These are phyloP conservation scores for Grosmannia serpens DNA, from an alignment of 2,329 filamentous ascomycete species.

Conservation along the genomic window DNA sequence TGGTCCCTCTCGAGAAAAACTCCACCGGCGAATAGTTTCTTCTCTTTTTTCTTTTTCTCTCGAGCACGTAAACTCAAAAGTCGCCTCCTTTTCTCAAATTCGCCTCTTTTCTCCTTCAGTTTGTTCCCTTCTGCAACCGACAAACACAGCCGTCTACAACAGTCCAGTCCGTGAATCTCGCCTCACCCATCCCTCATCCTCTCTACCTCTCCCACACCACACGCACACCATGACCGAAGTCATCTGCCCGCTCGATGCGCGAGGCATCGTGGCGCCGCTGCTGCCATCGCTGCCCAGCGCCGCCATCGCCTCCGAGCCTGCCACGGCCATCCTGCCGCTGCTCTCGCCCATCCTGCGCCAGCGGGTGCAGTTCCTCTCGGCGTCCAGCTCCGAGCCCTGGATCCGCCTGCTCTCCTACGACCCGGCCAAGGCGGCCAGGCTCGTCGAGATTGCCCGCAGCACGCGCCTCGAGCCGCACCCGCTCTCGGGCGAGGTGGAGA, in stretches of 20 bases:
- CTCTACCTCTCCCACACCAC: neutral
- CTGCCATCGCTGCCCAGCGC: constrained; percentile 49
- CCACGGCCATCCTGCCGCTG: constrained; percentile 43
- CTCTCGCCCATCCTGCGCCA: constrained; percentile 57
- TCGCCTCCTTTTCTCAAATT: too few relatives aligned
- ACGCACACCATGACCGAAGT: constrained; percentile 9
- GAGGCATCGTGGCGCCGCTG: constrained; percentile 41
- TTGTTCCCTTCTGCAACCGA: too few relatives aligned
- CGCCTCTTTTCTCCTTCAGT: neutral
- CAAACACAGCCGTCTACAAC: neutral
- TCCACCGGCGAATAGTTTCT: too few relatives aligned
- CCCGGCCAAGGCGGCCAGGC: constrained; percentile 37
- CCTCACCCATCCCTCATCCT: neutral
- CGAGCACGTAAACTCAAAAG: too few relatives aligned
- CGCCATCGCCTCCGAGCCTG: constrained; percentile 44
- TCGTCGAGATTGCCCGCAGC: constrained; percentile 49
- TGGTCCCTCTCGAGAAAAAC: too few relatives aligned
- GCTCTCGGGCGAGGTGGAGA: constrained; percentile 66
- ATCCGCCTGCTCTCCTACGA: constrained; percentile 63
- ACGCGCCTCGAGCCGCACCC: constrained; percentile 68
- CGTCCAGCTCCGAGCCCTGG: constrained; percentile 54
- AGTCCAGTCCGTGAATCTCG: too few relatives aligned
- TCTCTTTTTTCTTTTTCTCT: too few relatives aligned
- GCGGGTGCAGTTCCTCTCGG: constrained; percentile 53
- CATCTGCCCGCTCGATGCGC: constrained; percentile 33